Base-by-base conservation (phyloP, 805 yeast genomes). In the Peterozyma toletana region DNA sequence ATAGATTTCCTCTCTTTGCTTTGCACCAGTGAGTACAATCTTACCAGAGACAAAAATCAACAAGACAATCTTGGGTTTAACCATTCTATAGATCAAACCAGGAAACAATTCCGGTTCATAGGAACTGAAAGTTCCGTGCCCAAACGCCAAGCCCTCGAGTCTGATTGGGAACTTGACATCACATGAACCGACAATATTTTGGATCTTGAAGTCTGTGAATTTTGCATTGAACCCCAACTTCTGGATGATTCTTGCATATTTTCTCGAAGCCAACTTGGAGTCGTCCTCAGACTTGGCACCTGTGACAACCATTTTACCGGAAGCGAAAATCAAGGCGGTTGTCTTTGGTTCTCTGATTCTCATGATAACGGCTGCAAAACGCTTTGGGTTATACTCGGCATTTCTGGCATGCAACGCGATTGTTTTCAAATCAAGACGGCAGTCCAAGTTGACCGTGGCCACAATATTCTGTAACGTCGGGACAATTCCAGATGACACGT, bases 321-420 rank as follows among this genome's bases (percentile, higher is more conserved):
- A 89, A 1, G 99, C 99, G 64, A 93, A 93, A 52, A 93, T 93
- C 53, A 93, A 73, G 0, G 99, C 98, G 2, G 99, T 93, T 1
- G 99, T 93, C 64, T 93, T 93, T 14, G 99, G 99, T 63, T 93
- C 99, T 66, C 99, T 80, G 55, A 93, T 93, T 75, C 99, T 86
- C 99, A 93, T 93, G 55, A 93, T 93, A 40, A 93, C 99, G 47
- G 99, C 99, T 11, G 99, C 99, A 71, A 93, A 93, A 71, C 99
- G 95, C 58, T 86, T 88, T 41, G 99, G 99, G 58, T 93, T 93
- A 68, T 93, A 93, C 64, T 93, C 99, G 33, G 99, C 99, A 66
- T 93, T 93, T 77, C 99, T 88, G 2, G 98, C 98, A 66, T 93
- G 99, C 49, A 93, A 71, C 1, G 99, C 99, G 60, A 93, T 95